Evolutionary conservation across 768 basidiomycete genomes (phyloP), one percentile per base, ranked within the genome.

Genomic region (Lactifluus echinatus): DNA sequence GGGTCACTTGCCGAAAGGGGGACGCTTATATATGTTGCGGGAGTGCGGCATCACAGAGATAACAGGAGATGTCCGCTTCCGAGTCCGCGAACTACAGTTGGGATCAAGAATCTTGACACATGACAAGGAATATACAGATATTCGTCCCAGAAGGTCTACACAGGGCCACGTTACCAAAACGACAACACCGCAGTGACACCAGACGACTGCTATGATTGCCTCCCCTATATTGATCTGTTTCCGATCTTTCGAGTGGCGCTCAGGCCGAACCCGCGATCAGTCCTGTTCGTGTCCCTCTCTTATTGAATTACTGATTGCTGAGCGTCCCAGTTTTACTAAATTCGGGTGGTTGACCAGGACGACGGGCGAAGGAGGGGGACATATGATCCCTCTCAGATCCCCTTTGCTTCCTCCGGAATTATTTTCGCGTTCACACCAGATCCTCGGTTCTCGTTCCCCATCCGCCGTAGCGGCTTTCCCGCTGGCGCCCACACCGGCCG

Each of bases 401-500:
- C 46, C 39, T 28, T 17, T 56, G 36, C 49, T 60, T 57, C 59
- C 28, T 29, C 37, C 50, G 47, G 51, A 42, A 52, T 61, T 46
- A 58, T 37, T 37, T 45, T 59, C 47, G 26, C 17, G 10, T 50
- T 44, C 19, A 58, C 19, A 42, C 60, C 60, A 23, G 44, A 15
- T 42, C 48, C 52, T 61, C 60, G 60, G 60, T 51, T 43, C 60
- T 33, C 8, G 57, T 37, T 55, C 50, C 37, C 50, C 56, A 61
- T 61, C 47, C 49, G 50, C 60, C 56, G 51, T 53, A 61, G 56
- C 56, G 51, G 56, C 39, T 49, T 61, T 29, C 37, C 44, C 39
- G 56, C 57, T 48, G 56, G 60, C 45, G 57, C 57, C 48, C 39
- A n/a, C 37, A 14, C 42, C 19, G 51, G 34, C 57, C 34, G 51